Base-by-base conservation (phyloP, 1,284 basidiomycete species). In the Pyrrhoderma noxium region DNA sequence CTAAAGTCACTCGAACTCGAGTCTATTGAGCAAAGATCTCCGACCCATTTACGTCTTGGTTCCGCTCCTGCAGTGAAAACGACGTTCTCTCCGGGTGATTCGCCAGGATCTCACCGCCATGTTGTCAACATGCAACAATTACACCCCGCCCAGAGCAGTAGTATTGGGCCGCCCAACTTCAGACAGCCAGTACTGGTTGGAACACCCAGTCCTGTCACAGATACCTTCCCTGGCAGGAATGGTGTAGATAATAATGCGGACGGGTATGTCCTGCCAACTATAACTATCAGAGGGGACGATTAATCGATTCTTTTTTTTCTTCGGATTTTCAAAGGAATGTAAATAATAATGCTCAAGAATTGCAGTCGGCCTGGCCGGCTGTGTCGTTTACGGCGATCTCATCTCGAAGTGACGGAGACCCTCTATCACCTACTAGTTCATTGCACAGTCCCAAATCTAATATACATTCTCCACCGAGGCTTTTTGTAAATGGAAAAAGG, bases 401-500 rank as follows among this genome's bases (percentile, higher is more conserved):
- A 47, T 56, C 27, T 22, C 56, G 57, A 51, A 53, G 31, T 51
- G 49, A 55, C 44, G 53, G 43, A 14, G 49, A 40, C 13, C 43
- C 53, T 41, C 34, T 40, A 14, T 22, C 38, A 40, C 38, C 27
- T n/a, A 40, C 7, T 13, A 45, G 36, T 39, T 51, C 43, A 23
- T 41, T 50, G 25, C 46, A 16, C 25, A 56, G 37, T 35, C 19
- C 38, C 18, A 55, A 47, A 13, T 37, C 22, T 18, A 51, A 39
- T 40, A 58, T 62, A 22, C 73, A 72, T 25, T 76, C 77, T 16
- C 79, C 78, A 34, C 85, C 85, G 14, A 72, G 68, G 31, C 65
- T 87, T 41, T 76, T 82, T 18, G 65, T 86, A 55, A 87, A 87
- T 61, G 85, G 84, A 21, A 49, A 50, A 41, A 38, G 42, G 7